Conservation (phyloP, 1,139 yeast species). For the Yamadazyma sp. region DNA sequence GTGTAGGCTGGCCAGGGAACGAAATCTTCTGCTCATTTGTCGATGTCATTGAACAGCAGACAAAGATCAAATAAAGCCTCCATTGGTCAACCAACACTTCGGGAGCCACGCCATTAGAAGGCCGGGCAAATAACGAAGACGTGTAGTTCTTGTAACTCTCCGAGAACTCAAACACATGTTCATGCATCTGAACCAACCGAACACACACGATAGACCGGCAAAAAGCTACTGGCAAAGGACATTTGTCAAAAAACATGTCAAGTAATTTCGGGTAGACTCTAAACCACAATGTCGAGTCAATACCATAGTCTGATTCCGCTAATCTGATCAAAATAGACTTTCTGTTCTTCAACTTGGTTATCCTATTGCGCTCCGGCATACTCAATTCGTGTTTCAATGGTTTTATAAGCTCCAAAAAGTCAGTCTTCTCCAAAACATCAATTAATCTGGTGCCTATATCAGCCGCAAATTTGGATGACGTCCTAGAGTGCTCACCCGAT, state of each 20-base stretch:
- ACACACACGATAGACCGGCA: constrained; percentile 93
- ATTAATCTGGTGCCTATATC: constrained; percentile 78
- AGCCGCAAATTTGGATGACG: constrained; percentile 73
- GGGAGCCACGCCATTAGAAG: constrained; percentile 45
- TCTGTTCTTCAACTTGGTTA: constrained; percentile 61
- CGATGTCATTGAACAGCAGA: constrained; percentile 87
- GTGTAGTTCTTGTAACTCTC: constrained; percentile 47
- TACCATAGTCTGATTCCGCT: constrained; percentile 92
- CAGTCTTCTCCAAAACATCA: constrained; percentile 70
- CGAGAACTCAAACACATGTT: constrained; percentile 64
- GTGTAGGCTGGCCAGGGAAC: constrained; percentile 59
- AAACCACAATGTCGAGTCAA: constrained; percentile 94
- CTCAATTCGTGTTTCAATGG: constrained; percentile 65
- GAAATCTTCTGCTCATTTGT: constrained; percentile 80
- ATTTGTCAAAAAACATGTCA: constrained; percentile 69
- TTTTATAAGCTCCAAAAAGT: constrained; percentile 63
- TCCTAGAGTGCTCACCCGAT: constrained; percentile 46
- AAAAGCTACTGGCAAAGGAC: constrained; percentile 92
- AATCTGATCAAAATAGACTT: constrained; percentile 66
- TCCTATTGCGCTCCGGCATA: constrained; percentile 75
- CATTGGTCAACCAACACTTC: constrained; percentile 82
- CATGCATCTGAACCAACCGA: constrained; percentile 86
- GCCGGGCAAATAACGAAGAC: constrained; percentile 37
- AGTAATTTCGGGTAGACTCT: constrained; percentile 78
- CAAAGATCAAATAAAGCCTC: constrained; percentile 85